Base-by-base conservation (phyloP, 768 basidiomycete genomes). In the Boletus rubroflammeus region DNA sequence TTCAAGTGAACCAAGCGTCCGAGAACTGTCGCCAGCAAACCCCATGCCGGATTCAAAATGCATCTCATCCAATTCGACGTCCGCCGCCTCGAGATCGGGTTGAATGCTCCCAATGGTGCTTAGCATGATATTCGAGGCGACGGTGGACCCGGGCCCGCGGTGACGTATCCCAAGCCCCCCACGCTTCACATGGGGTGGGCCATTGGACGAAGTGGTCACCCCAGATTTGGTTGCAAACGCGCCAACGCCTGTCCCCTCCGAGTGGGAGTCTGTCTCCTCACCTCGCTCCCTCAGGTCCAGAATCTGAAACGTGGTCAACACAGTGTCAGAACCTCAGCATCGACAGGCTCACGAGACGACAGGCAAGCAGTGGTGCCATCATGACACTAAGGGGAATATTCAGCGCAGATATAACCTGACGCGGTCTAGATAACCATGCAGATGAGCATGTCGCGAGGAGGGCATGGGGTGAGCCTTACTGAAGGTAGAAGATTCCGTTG, bases 401-500 rank as follows among this genome's bases (percentile, higher is more conserved):
- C 64, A 91, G 84, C 17, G 89, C 89, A 23, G 88, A 90, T 59
- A 90, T 89, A 21, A 81, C 85, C 70, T 89, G 88, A 53, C 85
- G 86, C 47, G 88, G 88, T 75, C 88, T 90, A 39, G 41, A 39
- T 32, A 29, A 8, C 53, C 40, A 59, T 48, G 61, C 40, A 32
- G 49, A 60, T 58, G 47, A 58, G 47, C 26, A 57, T 39, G 53
- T 46, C 6, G 0, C 11, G 10, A 19, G 29, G 17, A 29, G 26
- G 40, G 25, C 6, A 29, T 14, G n/a, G 35, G 25, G 19, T 49
- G 41, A 52, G 6, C 51, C 84, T 59, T 60, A 88, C 87, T 90
- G 89, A n/a, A 91, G 79, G 68, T 90, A 91, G 67, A 90, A 90
- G 34, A 90, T 85, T 40, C 89, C 89, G 58, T 91, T 91, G 66